Evolutionary conservation across 1,284 basidiomycete genomes (phyloP).

Genomic region (Malassezia restricta): DNA sequence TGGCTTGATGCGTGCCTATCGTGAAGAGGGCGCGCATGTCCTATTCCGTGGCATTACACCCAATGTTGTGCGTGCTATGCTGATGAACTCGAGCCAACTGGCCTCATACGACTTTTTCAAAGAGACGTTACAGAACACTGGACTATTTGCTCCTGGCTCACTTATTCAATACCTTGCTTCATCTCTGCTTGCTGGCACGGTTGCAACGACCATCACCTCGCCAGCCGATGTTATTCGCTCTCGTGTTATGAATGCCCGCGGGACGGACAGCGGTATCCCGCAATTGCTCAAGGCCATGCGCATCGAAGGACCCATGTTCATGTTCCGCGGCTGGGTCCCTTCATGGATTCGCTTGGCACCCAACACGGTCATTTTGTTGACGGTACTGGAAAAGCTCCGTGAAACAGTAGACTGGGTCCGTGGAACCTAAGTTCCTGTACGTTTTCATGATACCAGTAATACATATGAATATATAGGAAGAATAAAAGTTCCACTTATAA

Average conservation of each 20-base stretch:
- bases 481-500: too few relatives aligned
- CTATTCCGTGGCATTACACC: constrained; percentile 50
- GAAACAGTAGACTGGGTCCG: constrained; percentile 27
- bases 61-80: constrained; percentile 50
- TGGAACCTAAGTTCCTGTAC: background rate
- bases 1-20: constrained; percentile 49
- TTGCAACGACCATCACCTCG: constrained; percentile 49
- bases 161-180: constrained; percentile 49
- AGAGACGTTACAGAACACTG: constrained; percentile 46
- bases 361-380: constrained; percentile 42
- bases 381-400: constrained; percentile 37
- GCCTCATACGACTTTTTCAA: constrained; percentile 51
- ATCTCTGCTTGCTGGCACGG: constrained; percentile 50
- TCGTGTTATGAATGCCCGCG: constrained; percentile 48
- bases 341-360: constrained; percentile 48
- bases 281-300: constrained; percentile 28
- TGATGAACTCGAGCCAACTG: constrained; percentile 50
- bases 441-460: background rate
- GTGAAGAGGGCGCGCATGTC: constrained; percentile 48
- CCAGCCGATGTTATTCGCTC: constrained; percentile 49
- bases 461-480: too few relatives aligned
- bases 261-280: constrained; percentile 19
- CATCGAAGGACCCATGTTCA: constrained; percentile 48
- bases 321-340: constrained; percentile 53
- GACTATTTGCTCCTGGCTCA: constrained; percentile 49